Base-by-base conservation (phyloP, 75 land plant genomes). In the Gnetum montanum region DNA sequence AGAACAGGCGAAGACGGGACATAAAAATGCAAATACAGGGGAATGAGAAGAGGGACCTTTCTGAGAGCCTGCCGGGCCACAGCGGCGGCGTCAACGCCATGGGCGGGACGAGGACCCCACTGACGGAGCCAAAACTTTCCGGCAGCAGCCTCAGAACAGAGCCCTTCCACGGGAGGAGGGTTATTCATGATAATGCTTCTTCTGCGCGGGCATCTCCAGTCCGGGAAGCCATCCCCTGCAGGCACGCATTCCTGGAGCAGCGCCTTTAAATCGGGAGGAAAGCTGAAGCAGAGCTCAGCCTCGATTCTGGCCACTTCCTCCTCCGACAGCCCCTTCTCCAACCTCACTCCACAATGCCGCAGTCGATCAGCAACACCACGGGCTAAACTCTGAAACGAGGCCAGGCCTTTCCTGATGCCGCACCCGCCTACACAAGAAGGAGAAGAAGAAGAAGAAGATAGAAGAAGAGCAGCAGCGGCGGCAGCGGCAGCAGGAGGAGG, bases 261-360 rank as follows among this genome's bases (percentile, higher is more conserved):
- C 16, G 86, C 84, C 12, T 72, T 70, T 26, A 93, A 71, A 54
- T 85, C 94, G 12, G 94, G 93, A 3, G 98, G 94, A 74, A 88
- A 88, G 22, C 66, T 62, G 78, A 93, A 88, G 18, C 72, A 75
- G 30, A 82, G 67, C 35, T 84, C 72, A 5, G 98, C 90, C 40
- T 93, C 93, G 19, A 70, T 57, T 29, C 74, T 70, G 13, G 71
- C 72, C 60, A 88, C 68, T 70, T 85, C 90, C 6, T 80, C 72
- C 30, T 75, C 86, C 18, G 84, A 64, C 35, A 93, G 77, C 27
- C 98, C 98, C 12, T 72, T 60, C 1, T 60, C 76, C 31, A 82
- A 70, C 8, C 25, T 57, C 7, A 79, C 29, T 40, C 61, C 66
- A 29, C 83, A 68, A 49, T 55, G 37, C 1, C 64, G 58, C 61